phyloP scores from a whole-genome alignment of 1,284 basidiomycete species.

The Fomitopsis pinicola region DNA sequence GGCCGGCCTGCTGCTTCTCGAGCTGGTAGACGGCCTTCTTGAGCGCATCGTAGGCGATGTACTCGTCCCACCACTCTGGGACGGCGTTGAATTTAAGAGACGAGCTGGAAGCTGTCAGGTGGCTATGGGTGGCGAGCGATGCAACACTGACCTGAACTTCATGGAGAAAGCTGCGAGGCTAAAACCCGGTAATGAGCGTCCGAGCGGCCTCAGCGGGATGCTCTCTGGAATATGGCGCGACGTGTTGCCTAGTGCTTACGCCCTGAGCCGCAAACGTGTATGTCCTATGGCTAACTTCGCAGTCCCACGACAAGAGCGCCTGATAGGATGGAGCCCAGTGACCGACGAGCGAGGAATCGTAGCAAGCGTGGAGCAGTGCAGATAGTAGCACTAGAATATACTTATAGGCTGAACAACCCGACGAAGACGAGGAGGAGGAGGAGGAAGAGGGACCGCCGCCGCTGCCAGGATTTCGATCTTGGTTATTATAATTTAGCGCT shows the following conservation, averaged over 20 bases:
- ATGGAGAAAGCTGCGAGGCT: slow-evolving; percentile 36
- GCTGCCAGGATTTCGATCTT: no score
- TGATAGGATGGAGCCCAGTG: no score
- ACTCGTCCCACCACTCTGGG: slow-evolving; percentile 93
- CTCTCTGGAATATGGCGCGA: slow-evolving; percentile 17
- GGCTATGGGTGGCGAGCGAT: not conserved
- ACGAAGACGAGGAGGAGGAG: no score
- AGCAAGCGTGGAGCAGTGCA: no score
- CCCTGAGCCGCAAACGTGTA: not conserved
- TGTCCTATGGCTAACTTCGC: not conserved
- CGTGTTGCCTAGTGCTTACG: slow-evolving; percentile 2
- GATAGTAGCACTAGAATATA: no score
- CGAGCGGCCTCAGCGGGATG: slow-evolving; percentile 25
- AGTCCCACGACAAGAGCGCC: not conserved
- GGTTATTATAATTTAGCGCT: no score
- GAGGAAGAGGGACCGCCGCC: no score
- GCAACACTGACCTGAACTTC: slow-evolving; percentile 50
- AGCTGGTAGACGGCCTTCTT: slow-evolving; percentile 86
- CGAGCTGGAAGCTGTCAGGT: slow-evolving; percentile 36
- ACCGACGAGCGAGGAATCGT: no score
- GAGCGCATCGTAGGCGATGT: slow-evolving; percentile 84
- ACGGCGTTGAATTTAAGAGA: slow-evolving; percentile 93
- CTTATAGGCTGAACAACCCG: no score
- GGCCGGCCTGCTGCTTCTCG: slow-evolving; percentile 63
- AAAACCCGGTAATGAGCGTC: slow-evolving; percentile 12